Conservation (phyloP, 2,329 filamentous ascomycete genomes). For the Scedosporium boydii region DNA sequence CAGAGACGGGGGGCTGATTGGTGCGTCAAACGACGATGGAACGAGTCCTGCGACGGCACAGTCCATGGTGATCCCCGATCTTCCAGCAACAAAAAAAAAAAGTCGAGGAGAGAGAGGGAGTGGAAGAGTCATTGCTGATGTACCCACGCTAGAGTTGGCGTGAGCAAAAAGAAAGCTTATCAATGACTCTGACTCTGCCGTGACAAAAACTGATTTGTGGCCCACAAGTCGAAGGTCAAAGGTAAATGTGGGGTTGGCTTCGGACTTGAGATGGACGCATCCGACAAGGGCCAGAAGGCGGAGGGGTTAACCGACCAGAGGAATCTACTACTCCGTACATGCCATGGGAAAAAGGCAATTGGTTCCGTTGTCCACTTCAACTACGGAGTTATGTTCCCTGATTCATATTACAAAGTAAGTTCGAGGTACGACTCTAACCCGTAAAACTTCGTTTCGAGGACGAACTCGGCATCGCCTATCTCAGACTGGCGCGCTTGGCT, state of each 20-base stretch:
- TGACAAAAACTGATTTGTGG: neutral
- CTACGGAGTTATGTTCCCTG: too few species aligned
- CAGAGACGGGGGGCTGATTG: neutral
- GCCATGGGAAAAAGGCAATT: too few species aligned
- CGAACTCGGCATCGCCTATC: neutral
- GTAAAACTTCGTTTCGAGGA: too few species aligned
- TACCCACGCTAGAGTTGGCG: neutral
- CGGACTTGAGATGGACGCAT: neutral
- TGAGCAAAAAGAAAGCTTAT: neutral
- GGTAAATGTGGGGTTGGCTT: neutral
- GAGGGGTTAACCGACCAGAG: too few species aligned
- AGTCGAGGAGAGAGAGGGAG: neutral
- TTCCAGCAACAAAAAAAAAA: neutral
- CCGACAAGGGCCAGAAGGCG: too few species aligned
- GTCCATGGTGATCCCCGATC: neutral
- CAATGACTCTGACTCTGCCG: neutral
- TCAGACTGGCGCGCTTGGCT: neutral
- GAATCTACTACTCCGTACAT: too few species aligned
- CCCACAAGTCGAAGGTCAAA: neutral
- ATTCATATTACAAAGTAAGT: too few species aligned
- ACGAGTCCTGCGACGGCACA: constrained; percentile 4
- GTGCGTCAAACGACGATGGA: constrained; percentile 6
- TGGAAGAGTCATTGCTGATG: neutral
- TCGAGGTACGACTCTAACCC: too few species aligned
- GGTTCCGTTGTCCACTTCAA: too few species aligned